Evolutionary conservation across 192 early-diverging fungal genomes (phyloP).

Genomic region (Backusella macrospora): DNA sequence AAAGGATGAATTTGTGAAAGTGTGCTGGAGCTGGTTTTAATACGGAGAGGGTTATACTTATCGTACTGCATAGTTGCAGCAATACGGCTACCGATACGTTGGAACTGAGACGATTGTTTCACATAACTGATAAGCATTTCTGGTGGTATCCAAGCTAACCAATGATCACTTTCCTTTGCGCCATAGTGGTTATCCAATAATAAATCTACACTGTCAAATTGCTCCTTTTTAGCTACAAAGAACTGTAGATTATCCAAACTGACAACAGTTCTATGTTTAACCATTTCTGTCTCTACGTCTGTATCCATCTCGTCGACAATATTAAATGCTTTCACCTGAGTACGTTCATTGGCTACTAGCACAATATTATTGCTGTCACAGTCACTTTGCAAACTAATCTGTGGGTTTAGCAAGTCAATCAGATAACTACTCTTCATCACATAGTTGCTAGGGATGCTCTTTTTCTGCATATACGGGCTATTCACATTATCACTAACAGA

Average conservation of each 20-base stretch:
- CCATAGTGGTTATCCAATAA: slow-evolving; percentile 53
- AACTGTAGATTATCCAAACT: slow-evolving; percentile 70
- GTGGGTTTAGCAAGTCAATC: slow-evolving; percentile 70
- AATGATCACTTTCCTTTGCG: slow-evolving; percentile 46
- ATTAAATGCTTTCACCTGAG: slow-evolving; percentile 56
- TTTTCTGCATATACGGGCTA: slow-evolving; percentile 46
- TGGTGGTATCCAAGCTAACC: slow-evolving; percentile 72
- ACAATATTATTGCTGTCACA: slow-evolving; percentile 54
- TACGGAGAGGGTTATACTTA: slow-evolving; percentile 68
- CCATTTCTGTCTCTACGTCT: slow-evolving; percentile 44
- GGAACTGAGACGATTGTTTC: slow-evolving; percentile 50
- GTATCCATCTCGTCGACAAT: slow-evolving; percentile 60
- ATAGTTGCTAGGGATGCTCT: slow-evolving; percentile 58
- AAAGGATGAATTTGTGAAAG: slow-evolving; percentile 40
- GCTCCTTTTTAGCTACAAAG: slow-evolving; percentile 53
- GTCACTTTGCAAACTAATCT: slow-evolving; percentile 69
- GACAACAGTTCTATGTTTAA: slow-evolving; percentile 64
- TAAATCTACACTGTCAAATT: slow-evolving; percentile 46
- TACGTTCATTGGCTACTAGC: slow-evolving; percentile 57
- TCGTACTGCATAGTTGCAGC: slow-evolving; percentile 62
- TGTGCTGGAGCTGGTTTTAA: slow-evolving; percentile 45
- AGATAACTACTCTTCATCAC: slow-evolving; percentile 59
- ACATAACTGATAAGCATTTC: slow-evolving; percentile 64
- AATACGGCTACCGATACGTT: slow-evolving; percentile 61
- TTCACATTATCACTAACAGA: slow-evolving; percentile 34